Evolutionary conservation across 768 basidiomycete genomes (phyloP).

Genomic region (Zangia roseola): DNA sequence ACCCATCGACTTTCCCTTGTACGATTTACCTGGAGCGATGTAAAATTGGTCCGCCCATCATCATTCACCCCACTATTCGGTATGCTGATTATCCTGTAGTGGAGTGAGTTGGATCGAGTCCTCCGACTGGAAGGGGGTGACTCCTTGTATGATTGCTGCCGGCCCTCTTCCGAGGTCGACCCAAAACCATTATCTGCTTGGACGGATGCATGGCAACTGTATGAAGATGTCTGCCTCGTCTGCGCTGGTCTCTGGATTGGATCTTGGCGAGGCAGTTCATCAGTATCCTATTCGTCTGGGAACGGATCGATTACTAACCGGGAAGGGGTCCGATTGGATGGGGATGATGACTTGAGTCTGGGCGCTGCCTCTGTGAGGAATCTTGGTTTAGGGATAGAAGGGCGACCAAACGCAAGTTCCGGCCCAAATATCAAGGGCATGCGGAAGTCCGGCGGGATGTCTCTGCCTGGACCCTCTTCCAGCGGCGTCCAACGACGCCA

Average conservation of each 20-base stretch:
- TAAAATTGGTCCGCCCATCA: slow-evolving; percentile 55
- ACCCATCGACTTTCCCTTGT: slow-evolving; percentile 59
- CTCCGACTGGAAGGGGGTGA: slow-evolving; percentile 50
- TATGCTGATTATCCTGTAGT: slow-evolving; percentile 39
- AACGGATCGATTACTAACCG: slow-evolving; percentile 48
- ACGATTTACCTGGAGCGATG: slow-evolving; percentile 82
- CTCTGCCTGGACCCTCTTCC: slow-evolving; percentile 32
- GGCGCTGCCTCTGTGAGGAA: slow-evolving; percentile 46
- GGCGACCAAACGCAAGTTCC: slow-evolving; percentile 39
- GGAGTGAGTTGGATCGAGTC: slow-evolving; percentile 76
- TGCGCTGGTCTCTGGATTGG: slow-evolving; percentile 85
- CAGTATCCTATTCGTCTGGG: slow-evolving; percentile 47
- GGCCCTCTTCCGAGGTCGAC: slow-evolving; percentile 27
- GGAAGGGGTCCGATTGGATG: slow-evolving; percentile 60
- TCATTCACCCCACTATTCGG: neutral
- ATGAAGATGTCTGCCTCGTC: slow-evolving; percentile 81
- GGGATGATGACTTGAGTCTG: slow-evolving; percentile 59
- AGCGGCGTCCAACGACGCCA: slow-evolving; percentile 30
- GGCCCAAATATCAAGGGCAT: slow-evolving; percentile 36
- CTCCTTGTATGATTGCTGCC: slow-evolving; percentile 34
- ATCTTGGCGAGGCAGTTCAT: slow-evolving; percentile 51
- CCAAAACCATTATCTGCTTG: slow-evolving; percentile 47
- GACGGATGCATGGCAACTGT: slow-evolving; percentile 78
- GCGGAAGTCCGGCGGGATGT: slow-evolving; percentile 50
- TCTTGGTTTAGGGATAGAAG: slow-evolving; percentile 72